Percentiles rank a stretch among this genome's conserved stretches.
phyloP scores from a whole-genome alignment of 345 rosid genomes.

The Arabidopsis suecica region DNA sequence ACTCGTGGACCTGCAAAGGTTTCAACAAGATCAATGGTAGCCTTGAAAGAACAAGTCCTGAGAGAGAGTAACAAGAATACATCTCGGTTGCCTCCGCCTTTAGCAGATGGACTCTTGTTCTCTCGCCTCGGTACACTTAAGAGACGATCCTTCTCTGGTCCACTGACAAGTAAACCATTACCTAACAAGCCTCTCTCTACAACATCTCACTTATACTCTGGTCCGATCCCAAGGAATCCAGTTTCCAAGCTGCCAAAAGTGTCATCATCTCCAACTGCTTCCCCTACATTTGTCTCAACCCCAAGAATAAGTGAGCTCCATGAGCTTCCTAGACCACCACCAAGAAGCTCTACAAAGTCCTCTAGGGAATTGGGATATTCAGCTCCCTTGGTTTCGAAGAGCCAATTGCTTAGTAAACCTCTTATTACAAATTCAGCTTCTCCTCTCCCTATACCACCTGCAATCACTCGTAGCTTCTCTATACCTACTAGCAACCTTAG shows the following conservation, averaged over 20 bases:
- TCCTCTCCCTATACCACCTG: conserved; percentile 83
- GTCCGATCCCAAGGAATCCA: conserved; percentile 66
- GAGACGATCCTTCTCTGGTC: conserved; percentile 82
- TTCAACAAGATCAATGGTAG: conserved; percentile 47
- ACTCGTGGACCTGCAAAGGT: conserved; percentile 52
- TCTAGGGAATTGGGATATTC: conserved; percentile 69
- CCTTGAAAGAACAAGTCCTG: conserved; percentile 47
- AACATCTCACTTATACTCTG: conserved; percentile 66
- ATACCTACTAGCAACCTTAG: conserved; percentile 73
- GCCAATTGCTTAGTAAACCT: conserved; percentile 53
- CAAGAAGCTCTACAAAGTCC: conserved; percentile 49
- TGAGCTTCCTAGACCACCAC: conserved; percentile 99
- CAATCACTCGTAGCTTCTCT: conserved; percentile 81
- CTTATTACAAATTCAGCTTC: conserved; percentile 52
- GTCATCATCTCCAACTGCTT: conserved; percentile 60
- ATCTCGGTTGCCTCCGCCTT: conserved; percentile 65
- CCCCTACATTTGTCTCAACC: conserved; percentile 75
- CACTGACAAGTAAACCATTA: conserved; percentile 60
- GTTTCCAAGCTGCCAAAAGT: conserved; percentile 58
- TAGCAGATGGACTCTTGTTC: conserved; percentile 55
- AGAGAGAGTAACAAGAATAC: conserved; percentile 66
- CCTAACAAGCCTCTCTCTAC: conserved; percentile 50
- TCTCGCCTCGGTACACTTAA: conserved; percentile 63
- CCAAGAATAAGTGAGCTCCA: conserved; percentile 96
- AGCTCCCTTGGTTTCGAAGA: conserved; percentile 72